These are phyloP conservation scores for Lophium mytilinum DNA, from an alignment of 495 filamentous ascomycete species.

Conservation along the genomic window DNA sequence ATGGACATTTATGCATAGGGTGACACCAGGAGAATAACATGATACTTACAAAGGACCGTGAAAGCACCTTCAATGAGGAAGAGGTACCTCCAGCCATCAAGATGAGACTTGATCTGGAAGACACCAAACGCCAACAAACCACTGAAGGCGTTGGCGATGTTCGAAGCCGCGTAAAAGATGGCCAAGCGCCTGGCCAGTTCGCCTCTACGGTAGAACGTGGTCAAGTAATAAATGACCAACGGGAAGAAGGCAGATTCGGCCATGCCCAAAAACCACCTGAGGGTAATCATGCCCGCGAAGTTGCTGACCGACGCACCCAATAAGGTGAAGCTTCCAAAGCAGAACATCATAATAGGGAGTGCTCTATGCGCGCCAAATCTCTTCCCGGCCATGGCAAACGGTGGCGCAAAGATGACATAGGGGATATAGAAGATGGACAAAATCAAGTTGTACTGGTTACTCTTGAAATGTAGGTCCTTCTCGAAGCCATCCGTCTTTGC, in stretches of 20 bases:
- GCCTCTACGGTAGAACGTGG: conserved; percentile 61
- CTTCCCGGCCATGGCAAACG: conserved; percentile 60
- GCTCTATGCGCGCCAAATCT: conserved; percentile 55
- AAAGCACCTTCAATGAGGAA: conserved; percentile 66
- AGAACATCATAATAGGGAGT: conserved; percentile 62
- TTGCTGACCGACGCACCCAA: conserved; percentile 49
- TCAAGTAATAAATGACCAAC: conserved; percentile 42
- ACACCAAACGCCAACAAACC: conserved; percentile 69
- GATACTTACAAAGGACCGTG: conserved; percentile 45
- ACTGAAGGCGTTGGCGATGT: conserved; percentile 65
- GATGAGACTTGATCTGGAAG: conserved; percentile 56
- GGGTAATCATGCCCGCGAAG: conserved; percentile 57
- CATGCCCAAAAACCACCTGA: conserved; percentile 46
- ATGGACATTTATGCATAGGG: background rate
- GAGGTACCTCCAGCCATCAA: conserved; percentile 62
- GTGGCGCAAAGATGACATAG: conserved; percentile 61
- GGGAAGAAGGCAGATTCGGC: conserved; percentile 70
- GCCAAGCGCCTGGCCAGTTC: conserved; percentile 68
- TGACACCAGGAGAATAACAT: background rate
- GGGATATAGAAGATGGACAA: conserved; percentile 72
- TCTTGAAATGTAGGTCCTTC: conserved; percentile 41
- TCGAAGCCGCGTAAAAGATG: conserved; percentile 70
- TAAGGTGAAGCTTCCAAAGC: conserved; percentile 53
- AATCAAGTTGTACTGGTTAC: conserved; percentile 62
- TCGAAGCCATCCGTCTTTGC: conserved; percentile 57